These are phyloP conservation scores for Aureobasidium sp. DNA, from an alignment of 2,329 filamentous ascomycete genomes.

Conservation along the genomic window DNA sequence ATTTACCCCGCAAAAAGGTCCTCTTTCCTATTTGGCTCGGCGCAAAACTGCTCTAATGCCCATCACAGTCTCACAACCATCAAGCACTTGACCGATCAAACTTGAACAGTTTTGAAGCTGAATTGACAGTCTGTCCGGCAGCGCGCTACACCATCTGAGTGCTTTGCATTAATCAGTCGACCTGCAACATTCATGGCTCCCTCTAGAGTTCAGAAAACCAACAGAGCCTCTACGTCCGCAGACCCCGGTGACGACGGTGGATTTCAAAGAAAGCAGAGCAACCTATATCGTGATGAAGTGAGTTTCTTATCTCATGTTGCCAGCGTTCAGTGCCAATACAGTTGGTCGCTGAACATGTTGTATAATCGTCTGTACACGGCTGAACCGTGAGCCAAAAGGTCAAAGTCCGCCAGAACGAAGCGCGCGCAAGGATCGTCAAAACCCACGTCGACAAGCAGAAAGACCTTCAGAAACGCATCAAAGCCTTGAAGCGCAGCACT, in stretches of 20 bases:
- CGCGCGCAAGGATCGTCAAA: not conserved
- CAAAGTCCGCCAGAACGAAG: not conserved
- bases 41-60: conserved; percentile 4
- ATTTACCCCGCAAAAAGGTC: conserved; percentile 1
- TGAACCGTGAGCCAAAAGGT: not conserved
- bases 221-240: not conserved
- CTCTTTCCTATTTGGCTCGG: not conserved
- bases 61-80: not conserved
- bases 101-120: too few species aligned
- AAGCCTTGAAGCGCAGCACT: not conserved
- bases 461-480: not conserved
- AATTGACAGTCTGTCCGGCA: too few species aligned
- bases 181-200: not conserved
- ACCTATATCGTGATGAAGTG: not conserved
- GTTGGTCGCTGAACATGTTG: too few species aligned
- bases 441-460: not conserved
- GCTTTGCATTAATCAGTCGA: not conserved
- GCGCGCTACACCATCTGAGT: too few species aligned
- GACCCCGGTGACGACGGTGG: not conserved
- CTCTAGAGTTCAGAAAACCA: not conserved
- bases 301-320: not conserved
- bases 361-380: not conserved
- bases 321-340: too few species aligned
- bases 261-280: not conserved
- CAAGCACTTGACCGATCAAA: too few species aligned